These are phyloP conservation scores for Wickerhamiella kurtzmanii DNA, from an alignment of 805 yeast species.

Conservation along the genomic window DNA sequence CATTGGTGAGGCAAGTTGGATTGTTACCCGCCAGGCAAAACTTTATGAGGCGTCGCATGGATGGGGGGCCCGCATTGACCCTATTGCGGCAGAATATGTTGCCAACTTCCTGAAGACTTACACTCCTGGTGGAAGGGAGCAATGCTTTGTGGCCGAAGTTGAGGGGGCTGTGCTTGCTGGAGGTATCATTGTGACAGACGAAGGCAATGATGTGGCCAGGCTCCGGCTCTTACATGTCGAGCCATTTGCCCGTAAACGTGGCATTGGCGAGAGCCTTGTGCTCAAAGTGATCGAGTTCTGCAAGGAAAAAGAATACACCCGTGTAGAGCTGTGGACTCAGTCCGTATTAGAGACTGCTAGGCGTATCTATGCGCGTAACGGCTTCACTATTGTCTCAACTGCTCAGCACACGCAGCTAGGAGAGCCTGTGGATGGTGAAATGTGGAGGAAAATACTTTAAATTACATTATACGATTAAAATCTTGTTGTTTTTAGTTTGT, in stretches of 20 bases:
- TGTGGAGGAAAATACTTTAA: slow-evolving; percentile 4
- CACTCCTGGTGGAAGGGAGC: not conserved
- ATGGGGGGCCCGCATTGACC: slow-evolving; percentile 2
- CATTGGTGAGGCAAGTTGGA: slow-evolving; percentile 1
- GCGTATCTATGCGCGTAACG: slow-evolving; percentile 1
- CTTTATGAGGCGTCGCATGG: slow-evolving; percentile 1
- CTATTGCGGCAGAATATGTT: not conserved
- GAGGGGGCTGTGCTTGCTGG: slow-evolving; percentile 3
- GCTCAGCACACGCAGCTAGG: slow-evolving; percentile 2
- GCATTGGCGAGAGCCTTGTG: slow-evolving; percentile 4
- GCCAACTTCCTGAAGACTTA: not conserved
- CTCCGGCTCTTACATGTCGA: slow-evolving; percentile 4
- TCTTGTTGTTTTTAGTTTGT: not conserved
- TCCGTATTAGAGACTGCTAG: slow-evolving; percentile 1
- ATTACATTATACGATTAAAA: too few relatives aligned
- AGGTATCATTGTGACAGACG: slow-evolving; percentile 1
- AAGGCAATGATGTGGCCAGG: not conserved
- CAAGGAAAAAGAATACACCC: not conserved
- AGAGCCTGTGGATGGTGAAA: slow-evolving; percentile 5
- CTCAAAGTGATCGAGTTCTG: slow-evolving; percentile 3
- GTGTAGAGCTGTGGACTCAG: slow-evolving; percentile 5
- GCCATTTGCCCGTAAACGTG: slow-evolving; percentile 3
- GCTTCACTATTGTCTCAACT: not conserved
- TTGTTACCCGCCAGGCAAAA: slow-evolving; percentile 5
- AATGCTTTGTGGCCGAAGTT: slow-evolving; percentile 5